Evolutionary conservation across 1,139 yeast species (phyloP).

Genomic region (Sugiyamaella grinbergsii): DNA sequence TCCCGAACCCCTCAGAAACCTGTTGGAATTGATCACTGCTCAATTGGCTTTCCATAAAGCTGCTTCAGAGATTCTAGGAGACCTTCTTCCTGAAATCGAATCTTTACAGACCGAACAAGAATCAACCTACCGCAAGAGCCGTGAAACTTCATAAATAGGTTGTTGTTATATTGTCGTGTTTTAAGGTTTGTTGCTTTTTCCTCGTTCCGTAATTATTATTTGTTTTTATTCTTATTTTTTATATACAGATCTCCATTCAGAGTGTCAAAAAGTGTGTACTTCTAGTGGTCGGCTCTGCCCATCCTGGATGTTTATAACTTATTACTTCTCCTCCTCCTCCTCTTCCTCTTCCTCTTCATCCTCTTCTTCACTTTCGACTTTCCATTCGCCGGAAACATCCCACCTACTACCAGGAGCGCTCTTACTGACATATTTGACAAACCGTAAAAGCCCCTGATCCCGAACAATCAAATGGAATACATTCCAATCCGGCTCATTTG

Average conservation of each 20-base stretch:
- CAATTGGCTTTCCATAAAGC: conserved; percentile 83
- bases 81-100: conserved; percentile 67
- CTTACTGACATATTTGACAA: conserved; percentile 87
- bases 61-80: conserved; percentile 68
- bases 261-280: too few relatives aligned
- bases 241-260: conserved; percentile 29
- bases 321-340: not conserved
- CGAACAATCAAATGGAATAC: conserved; percentile 73
- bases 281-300: conserved; percentile 3
- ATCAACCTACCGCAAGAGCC: conserved; percentile 43
- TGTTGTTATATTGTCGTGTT: conserved; percentile 28
- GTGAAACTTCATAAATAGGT: conserved; percentile 33
- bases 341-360: conserved; percentile 31
- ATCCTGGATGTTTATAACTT: not conserved
- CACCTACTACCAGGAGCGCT: conserved; percentile 90
- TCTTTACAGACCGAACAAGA: conserved; percentile 58
- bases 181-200: conserved; percentile 41
- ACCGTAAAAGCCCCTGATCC: conserved; percentile 82
- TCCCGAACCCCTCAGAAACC: conserved; percentile 69
- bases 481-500: conserved; percentile 85
- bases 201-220: conserved; percentile 53
- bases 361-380: conserved; percentile 52
- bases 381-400: conserved; percentile 87
- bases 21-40: conserved; percentile 71
- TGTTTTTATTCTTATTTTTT: too few relatives aligned